Evolutionary conservation across 768 basidiomycete genomes (phyloP), one percentile per base, ranked within the genome.

Genomic region (Lactarius pseudohatsudake): DNA sequence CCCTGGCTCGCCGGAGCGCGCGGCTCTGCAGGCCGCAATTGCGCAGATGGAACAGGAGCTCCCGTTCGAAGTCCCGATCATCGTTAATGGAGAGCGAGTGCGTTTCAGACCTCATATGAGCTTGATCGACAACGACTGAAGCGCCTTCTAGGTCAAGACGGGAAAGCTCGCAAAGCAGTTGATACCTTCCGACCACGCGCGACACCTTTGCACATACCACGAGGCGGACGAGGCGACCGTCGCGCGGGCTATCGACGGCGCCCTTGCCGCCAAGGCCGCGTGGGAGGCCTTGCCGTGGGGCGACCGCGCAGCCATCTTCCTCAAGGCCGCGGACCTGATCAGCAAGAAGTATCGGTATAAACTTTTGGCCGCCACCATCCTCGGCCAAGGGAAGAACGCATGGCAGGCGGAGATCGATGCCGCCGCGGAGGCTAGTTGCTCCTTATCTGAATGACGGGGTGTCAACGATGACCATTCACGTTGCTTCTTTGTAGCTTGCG

Each of bases 321-420:
- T 99, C 70, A 97, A 96, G 77, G 97, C 97, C 5, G 97, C 97
- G 28, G 97, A 99, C 76, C 86, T 99, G 59, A 86, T 94, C 64
- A 89, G 92, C 74, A 93, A 92, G 62, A 99, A 98, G 82, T 97
- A 98, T 76, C 84, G 97, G 70, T 96, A 96, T 81, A 89, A 90
- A 79, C 81, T 99, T 57, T 83, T 98, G 79, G 97, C 97, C 50
- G 95, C 96, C 47, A 98, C 96, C 54, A 97, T 99, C 79, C 82
- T 99, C 57, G 97, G 97, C 18, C 97, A 99, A 79, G 97, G 97
- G 50, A 99, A 99, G 86, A 99, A 98, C 75, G 89, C 84, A 18
- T 99, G 97, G 97, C 97, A 99, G 80, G 97, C 97, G 18, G 97
- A 99, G 82, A 98, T 99, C 69, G 97, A 99, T 76, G 94, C 97